Conservation (phyloP, 2,329 filamentous ascomycete genomes). For the Calycina herbarum region DNA sequence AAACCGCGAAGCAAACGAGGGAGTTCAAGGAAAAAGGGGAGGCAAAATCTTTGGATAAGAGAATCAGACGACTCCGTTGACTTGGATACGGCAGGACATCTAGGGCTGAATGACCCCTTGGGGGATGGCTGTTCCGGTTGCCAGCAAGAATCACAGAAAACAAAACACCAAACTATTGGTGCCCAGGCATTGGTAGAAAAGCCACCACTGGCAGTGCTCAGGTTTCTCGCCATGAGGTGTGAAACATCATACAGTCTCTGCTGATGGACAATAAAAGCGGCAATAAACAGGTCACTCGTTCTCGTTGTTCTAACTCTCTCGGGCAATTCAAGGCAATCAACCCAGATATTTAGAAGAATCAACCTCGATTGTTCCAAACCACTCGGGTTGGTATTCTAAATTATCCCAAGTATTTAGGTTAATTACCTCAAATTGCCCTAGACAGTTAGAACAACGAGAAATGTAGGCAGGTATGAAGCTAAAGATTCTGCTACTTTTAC, state of each 20-base stretch:
- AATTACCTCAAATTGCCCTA: too few relatives aligned
- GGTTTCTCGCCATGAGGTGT: background rate
- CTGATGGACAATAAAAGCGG: background rate
- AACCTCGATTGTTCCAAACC: too few relatives aligned
- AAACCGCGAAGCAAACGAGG: background rate
- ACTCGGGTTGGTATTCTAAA: too few relatives aligned
- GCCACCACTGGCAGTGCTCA: constrained; percentile 8
- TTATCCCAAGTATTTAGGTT: too few relatives aligned
- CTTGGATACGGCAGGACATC: background rate
- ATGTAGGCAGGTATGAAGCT: too few relatives aligned
- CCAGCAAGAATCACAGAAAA: background rate
- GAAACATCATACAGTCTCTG: background rate
- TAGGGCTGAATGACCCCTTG: constrained; percentile 6
- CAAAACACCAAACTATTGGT: constrained; percentile 5
- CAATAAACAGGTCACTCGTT: background rate
- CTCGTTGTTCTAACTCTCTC: background rate
- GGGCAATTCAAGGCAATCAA: too few relatives aligned
- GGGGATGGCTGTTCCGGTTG: background rate
- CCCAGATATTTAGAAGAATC: too few relatives aligned
- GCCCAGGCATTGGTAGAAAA: background rate
- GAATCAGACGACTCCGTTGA: background rate
- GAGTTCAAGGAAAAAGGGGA: background rate
- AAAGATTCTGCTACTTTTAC: too few relatives aligned
- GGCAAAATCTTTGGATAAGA: background rate
- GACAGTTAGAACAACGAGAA: too few relatives aligned